phyloP scores from a whole-genome alignment of 768 basidiomycete genomes.

The Boletus sp. region DNA sequence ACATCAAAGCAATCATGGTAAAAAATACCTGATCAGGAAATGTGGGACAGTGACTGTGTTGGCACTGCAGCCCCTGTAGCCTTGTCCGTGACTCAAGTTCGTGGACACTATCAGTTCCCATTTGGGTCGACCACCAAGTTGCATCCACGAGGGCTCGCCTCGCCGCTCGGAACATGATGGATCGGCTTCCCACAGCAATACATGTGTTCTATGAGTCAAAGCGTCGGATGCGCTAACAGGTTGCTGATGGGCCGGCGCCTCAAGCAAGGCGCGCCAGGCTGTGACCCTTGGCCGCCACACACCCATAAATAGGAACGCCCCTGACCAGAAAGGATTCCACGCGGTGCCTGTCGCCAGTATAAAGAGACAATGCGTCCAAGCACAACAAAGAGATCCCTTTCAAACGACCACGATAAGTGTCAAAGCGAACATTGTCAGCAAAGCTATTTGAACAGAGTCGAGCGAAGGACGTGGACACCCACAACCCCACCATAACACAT shows the following conservation, averaged over 20 bases:
- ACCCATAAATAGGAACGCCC: slow-evolving; percentile 23
- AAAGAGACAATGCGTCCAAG: slow-evolving; percentile 24
- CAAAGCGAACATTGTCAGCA: slow-evolving; percentile 17
- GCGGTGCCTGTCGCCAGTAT: slow-evolving; percentile 9
- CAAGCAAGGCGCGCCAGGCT: slow-evolving; percentile 9
- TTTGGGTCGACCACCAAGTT: not conserved
- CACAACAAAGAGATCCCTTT: slow-evolving; percentile 14
- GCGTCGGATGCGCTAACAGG: not conserved
- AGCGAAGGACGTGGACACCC: not conserved
- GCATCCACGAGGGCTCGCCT: not conserved
- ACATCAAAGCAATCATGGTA: slow-evolving; percentile 1
- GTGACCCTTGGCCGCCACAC: slow-evolving; percentile 16
- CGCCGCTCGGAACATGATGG: not conserved
- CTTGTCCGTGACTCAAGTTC: not conserved
- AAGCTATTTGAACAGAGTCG: slow-evolving; percentile 25
- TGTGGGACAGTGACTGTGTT: not conserved
- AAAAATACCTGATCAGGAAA: not conserved
- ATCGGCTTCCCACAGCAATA: not conserved
- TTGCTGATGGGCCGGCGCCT: not conserved
- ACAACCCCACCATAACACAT: not conserved
- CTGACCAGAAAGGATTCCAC: slow-evolving; percentile 18
- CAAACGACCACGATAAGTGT: slow-evolving; percentile 1
- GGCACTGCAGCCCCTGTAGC: not conserved
- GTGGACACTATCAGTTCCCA: not conserved
- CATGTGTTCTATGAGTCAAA: slow-evolving; percentile 21